phyloP scores from a whole-genome alignment of 2,329 filamentous ascomycete species.

The Gaeumannomyces sp. region DNA sequence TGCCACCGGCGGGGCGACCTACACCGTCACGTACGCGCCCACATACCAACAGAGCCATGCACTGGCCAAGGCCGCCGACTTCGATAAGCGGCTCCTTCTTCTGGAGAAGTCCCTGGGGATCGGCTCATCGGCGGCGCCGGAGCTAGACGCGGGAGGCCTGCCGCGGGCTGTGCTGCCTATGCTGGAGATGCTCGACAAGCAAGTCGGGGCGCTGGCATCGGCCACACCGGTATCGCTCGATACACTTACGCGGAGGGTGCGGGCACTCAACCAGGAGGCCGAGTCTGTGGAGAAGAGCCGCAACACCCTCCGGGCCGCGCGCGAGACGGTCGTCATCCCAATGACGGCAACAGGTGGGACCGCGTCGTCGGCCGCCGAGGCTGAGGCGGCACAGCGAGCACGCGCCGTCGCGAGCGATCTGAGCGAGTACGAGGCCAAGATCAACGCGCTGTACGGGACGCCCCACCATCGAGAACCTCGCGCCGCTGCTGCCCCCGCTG shows the following conservation, averaged over 20 bases:
- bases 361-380: conserved; percentile 28
- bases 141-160: conserved; percentile 48
- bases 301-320: conserved; percentile 53
- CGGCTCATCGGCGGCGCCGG: conserved; percentile 60
- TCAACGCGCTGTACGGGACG: conserved; percentile 86
- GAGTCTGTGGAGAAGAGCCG: conserved; percentile 63
- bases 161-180: conserved; percentile 73
- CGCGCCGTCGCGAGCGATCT: conserved; percentile 36
- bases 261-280: conserved; percentile 65
- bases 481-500: conserved; percentile 77
- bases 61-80: conserved; percentile 76
- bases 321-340: conserved; percentile 29
- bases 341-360: conserved; percentile 15
- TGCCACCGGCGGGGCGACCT: conserved; percentile 36
- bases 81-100: conserved; percentile 72
- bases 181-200: conserved; percentile 72
- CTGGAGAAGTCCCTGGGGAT: conserved; percentile 80
- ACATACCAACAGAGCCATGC: conserved; percentile 63
- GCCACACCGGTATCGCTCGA: conserved; percentile 69
- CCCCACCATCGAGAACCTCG: conserved; percentile 79
- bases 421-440: conserved; percentile 68
- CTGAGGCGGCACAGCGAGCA: conserved; percentile 19
- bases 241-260: conserved; percentile 61
- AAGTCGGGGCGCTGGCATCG: conserved; percentile 68
- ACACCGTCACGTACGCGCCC: conserved; percentile 59